These are phyloP conservation scores for Psophocarpus tetragonolobus DNA, from an alignment of 306 rosid species.

Conservation along the genomic window DNA sequence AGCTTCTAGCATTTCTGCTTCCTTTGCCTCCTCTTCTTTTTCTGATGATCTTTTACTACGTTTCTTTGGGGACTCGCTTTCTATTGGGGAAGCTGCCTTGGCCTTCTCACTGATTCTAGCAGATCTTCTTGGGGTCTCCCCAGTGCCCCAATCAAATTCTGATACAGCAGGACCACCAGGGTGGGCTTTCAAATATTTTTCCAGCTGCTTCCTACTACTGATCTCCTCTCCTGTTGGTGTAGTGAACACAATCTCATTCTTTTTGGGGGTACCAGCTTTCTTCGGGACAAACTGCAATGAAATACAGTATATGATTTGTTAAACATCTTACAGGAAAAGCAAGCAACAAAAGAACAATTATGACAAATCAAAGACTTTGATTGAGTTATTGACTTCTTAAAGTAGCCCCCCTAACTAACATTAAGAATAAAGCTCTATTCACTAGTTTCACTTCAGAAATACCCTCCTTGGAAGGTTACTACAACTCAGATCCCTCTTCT, in stretches of 20 bases:
- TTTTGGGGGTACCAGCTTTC: constrained; percentile 80
- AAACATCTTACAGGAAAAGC: constrained; percentile 24
- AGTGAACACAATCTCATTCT: constrained; percentile 75
- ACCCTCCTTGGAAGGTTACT: background rate
- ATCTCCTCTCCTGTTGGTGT: constrained; percentile 95
- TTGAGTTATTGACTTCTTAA: background rate
- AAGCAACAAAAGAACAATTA: constrained; percentile 8
- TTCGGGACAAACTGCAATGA: constrained; percentile 72
- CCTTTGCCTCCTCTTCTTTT: constrained; percentile 53
- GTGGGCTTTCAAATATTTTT: constrained; percentile 84
- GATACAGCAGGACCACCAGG: constrained; percentile 76
- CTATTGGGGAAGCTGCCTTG: constrained; percentile 55
- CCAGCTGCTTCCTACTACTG: constrained; percentile 70
- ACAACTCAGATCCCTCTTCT: background rate
- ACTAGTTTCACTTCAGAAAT: background rate
- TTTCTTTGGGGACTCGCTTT: constrained; percentile 67
- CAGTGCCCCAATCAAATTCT: constrained; percentile 95
- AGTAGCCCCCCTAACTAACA: background rate
- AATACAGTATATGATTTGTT: constrained; percentile 19
- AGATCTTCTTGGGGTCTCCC: constrained; percentile 95
- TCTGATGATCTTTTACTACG: constrained; percentile 60
- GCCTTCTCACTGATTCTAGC: constrained; percentile 85
- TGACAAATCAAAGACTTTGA: constrained; percentile 1
- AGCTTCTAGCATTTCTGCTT: constrained; percentile 59
- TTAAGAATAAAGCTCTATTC: constrained; percentile 7